Evolutionary conservation across 2,329 filamentous ascomycete genomes (phyloP).

Genomic region (Plectosphaerella sp.): DNA sequence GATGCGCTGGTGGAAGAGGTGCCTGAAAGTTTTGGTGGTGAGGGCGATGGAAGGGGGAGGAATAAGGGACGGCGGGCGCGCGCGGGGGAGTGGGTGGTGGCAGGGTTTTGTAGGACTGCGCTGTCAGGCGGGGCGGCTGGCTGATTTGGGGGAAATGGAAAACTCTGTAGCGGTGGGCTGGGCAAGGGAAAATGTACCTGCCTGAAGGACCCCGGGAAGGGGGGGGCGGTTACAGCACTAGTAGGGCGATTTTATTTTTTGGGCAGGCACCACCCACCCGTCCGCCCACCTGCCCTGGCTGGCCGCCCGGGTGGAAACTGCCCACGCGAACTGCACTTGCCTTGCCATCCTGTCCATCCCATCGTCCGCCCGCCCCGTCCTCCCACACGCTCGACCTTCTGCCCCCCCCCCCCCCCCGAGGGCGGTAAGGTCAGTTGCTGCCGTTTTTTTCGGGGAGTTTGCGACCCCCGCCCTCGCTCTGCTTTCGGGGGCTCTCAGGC

Average conservation of each 20-base stretch:
- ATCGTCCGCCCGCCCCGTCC: neutral
- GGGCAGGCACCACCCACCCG: neutral
- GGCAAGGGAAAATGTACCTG: neutral
- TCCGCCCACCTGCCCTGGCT: neutral
- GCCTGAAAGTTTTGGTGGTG: conserved; percentile 3
- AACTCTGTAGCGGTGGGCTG: neutral
- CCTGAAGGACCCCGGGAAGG: neutral
- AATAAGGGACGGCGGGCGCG: neutral
- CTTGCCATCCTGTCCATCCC: neutral
- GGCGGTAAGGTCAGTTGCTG: too few species aligned
- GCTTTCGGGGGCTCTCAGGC: conserved; percentile 1
- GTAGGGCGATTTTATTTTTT: neutral
- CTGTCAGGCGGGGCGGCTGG: neutral
- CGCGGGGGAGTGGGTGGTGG: neutral
- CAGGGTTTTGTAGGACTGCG: conserved; percentile 1
- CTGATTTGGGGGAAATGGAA: neutral
- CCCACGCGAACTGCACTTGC: neutral
- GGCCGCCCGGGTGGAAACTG: neutral
- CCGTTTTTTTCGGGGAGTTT: too few species aligned
- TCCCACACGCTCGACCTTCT: neutral
- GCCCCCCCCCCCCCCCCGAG: neutral
- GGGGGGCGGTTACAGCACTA: neutral
- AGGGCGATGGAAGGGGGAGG: neutral
- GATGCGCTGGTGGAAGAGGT: neutral
- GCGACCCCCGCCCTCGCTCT: neutral